phyloP scores from a whole-genome alignment of 495 filamentous ascomycete genomes.

The Cercophora scortea region DNA sequence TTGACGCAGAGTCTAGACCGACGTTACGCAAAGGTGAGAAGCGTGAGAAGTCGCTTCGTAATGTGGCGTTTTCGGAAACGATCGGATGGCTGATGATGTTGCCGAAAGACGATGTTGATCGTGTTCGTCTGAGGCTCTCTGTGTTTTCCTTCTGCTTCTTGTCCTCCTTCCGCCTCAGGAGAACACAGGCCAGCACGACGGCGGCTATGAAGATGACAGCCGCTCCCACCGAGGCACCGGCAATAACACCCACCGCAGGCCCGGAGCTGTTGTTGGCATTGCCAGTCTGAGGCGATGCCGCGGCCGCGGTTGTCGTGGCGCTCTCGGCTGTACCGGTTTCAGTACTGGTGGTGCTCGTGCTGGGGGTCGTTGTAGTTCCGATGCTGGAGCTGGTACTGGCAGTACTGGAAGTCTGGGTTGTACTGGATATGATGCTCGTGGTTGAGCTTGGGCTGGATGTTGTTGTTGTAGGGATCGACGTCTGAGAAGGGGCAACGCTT shows the following conservation, averaged over 20 bases:
- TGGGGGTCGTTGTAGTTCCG: not conserved
- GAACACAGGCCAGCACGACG: conserved; percentile 21
- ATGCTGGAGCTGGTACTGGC: not conserved
- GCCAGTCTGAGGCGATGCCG: not conserved
- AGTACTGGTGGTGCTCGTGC: not conserved
- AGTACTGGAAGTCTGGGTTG: not conserved
- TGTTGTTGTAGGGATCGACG: conserved; percentile 2
- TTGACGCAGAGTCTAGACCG: conserved; percentile 1
- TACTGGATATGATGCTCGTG: not conserved
- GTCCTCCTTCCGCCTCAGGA: conserved; percentile 19
- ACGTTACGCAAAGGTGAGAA: not conserved
- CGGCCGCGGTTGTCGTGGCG: not conserved
- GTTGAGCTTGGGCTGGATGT: conserved; percentile 2
- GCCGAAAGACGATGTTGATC: conserved; percentile 39
- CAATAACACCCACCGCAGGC: conserved; percentile 11
- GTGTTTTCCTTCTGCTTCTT: conserved; percentile 6
- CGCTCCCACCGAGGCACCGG: conserved; percentile 16
- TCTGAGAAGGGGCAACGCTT: conserved; percentile 14
- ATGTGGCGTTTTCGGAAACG: conserved; percentile 21
- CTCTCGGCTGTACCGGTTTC: not conserved
- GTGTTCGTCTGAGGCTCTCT: conserved; percentile 24
- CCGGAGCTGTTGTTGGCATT: not conserved
- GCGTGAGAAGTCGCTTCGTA: conserved; percentile 30
- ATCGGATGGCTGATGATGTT: conserved; percentile 39
- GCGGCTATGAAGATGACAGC: conserved; percentile 18